A percentile compares a stretch with the other conserved stretches of the same genome.
These are phyloP conservation scores for Populus trichocarpa DNA, from an alignment of 441 rosid genomes.

Conservation along the genomic window DNA sequence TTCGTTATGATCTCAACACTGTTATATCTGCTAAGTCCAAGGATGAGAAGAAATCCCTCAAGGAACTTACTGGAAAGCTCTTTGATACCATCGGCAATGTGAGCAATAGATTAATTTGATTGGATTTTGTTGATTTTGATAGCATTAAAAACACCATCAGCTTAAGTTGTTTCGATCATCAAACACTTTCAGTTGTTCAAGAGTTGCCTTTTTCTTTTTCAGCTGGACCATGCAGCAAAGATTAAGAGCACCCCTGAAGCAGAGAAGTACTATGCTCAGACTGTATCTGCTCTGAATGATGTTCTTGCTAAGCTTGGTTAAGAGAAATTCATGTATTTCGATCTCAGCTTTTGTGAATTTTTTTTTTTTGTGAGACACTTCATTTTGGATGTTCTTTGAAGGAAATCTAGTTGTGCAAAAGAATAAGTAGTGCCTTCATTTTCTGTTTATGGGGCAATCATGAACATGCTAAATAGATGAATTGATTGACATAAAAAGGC, in stretches of 20 bases:
- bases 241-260: conserved; percentile 82
- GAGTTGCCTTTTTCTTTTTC: not conserved
- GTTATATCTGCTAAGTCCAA: conserved; percentile 67
- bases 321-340: conserved; percentile 20
- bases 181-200: not conserved
- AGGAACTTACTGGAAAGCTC: conserved; percentile 76
- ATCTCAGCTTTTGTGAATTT: conserved; percentile 27
- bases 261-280: conserved; percentile 81
- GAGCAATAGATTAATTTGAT: conserved; percentile 7
- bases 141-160: not conserved
- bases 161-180: not conserved
- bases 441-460: not conserved
- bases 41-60: conserved; percentile 64
- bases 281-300: conserved; percentile 70
- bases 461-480: not conserved
- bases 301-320: conserved; percentile 89
- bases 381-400: conserved; percentile 3
- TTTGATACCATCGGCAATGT: conserved; percentile 66
- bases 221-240: conserved; percentile 94
- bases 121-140: not conserved
- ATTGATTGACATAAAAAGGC: too few species aligned
- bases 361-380: conserved; percentile 14
- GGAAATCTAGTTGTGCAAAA: not conserved
- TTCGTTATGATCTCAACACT: conserved; percentile 90
- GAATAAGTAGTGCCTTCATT: not conserved